These are phyloP conservation scores for Fusarium pilosicola DNA, from an alignment of 2,329 filamentous ascomycete species.

Conservation along the genomic window DNA sequence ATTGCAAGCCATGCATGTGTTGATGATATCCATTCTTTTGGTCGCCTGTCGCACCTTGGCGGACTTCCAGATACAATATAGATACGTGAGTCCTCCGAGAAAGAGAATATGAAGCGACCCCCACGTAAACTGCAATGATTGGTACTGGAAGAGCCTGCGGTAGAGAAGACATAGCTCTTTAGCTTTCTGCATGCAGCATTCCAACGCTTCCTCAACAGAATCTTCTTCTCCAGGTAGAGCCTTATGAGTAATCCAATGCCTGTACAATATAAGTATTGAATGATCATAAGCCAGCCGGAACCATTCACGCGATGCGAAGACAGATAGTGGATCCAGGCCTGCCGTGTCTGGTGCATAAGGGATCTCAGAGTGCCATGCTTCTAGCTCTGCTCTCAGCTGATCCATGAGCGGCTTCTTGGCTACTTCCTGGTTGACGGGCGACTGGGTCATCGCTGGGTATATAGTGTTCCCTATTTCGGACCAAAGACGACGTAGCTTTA, in stretches of 20 bases:
- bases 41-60: slow-evolving; percentile 11
- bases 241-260: slow-evolving; percentile 40
- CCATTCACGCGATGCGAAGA: slow-evolving; percentile 52
- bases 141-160: slow-evolving; percentile 47
- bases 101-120: slow-evolving; percentile 50
- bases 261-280: slow-evolving; percentile 52
- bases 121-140: slow-evolving; percentile 44
- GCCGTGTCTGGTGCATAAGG: slow-evolving; percentile 24
- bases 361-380: slow-evolving; percentile 40
- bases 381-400: slow-evolving; percentile 39
- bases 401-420: slow-evolving; percentile 31
- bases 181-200: slow-evolving; percentile 18
- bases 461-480: slow-evolving; percentile 43
- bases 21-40: slow-evolving; percentile 41
- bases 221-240: slow-evolving; percentile 23
- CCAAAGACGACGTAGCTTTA: slow-evolving; percentile 46
- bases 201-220: slow-evolving; percentile 22
- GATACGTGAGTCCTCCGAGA: slow-evolving; percentile 48
- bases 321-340: slow-evolving; percentile 36
- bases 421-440: slow-evolving; percentile 3
- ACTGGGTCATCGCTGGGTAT: slow-evolving; percentile 31
- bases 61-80: slow-evolving; percentile 47
- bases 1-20: slow-evolving; percentile 50
- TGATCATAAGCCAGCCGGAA: slow-evolving; percentile 53
- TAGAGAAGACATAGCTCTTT: slow-evolving; percentile 50